Evolutionary conservation across 2,329 filamentous ascomycete genomes (phyloP), one percentile per base, ranked within the genome.

Genomic region (Fusarium zealandicum): DNA sequence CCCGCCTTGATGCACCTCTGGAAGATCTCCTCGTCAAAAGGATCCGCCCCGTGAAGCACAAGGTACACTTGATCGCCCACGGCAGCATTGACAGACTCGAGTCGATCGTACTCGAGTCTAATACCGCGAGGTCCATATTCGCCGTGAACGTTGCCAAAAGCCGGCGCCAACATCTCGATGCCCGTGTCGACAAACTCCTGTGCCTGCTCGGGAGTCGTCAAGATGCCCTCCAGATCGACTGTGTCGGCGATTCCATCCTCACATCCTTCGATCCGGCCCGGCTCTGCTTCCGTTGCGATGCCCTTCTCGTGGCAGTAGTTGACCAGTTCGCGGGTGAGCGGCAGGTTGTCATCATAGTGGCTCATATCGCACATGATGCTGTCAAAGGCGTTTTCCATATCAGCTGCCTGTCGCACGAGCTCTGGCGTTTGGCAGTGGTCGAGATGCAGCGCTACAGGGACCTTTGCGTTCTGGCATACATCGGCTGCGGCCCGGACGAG

Each of bases 281-380:
- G 60, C 13, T 90, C 88, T 0, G 86, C 87, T 69, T 90, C 87
- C 1, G 86, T 87, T 1, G 84, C 81, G 45, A 90, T 89, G 0
- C 85, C 85, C 17, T 81, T 76, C 53, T 73, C 82, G 65, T 88
- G 82, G 64, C 87, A 88, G 64, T 86, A 84, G 12, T 72, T 72
- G 3, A 85, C 84, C 48, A 89, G 72, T 51, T 88, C 82, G 47
- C 77, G 78, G 13, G 87, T 90, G 68, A 81, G 78, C 1, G 78
- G 75, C 22, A 91, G 75, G 64, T 90, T 90, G 73, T 90, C 87
- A 60, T 89, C 86, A 67, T 88, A 85, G 68, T 90, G 88, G 55
- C 80, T 84, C 87, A 90, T 91, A 72, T 91, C 89, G 0, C 90
- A 84, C 88, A 91, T 90, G 70, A 91, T 90, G 50, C 78, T 82